Base-by-base conservation (phyloP, 208 protist species). In the Trypanosoma mega region DNA sequence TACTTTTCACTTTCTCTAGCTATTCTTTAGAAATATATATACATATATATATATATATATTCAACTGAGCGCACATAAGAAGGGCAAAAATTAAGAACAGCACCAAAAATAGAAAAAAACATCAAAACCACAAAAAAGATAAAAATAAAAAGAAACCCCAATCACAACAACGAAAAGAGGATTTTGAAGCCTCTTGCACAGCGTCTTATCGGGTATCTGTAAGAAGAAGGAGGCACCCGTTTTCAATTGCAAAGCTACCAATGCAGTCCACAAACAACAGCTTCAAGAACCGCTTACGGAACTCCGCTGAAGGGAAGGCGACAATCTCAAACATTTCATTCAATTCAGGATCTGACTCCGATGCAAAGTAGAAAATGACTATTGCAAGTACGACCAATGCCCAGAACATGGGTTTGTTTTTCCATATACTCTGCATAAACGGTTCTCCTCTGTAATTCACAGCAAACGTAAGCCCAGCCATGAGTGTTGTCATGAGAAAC, bases 391-490 rank as follows among this genome's bases (percentile, higher is more conserved):
- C 67, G 30, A 90, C 76, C 18, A 97, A 75, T 8, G 87, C 76
- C 41, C 90, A 85, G 39, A 97, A 84, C 60, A 98, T 86, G n/a
- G 87, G 84, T 46, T 77, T 86, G 68, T 98, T 98, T 57, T 94
- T 90, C 57, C 53, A 64, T 12, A 98, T 90, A 39, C 77, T 77
- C 63, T 96, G 78, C 94, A 98, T 98, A 60, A 97, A 98, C 7
- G 97, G 97, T 70, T 89, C 76, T 9, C 96, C 98, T 31, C 94
- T 88, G 79, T 99, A 99, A 76, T 99, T 99, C 26, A 98, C 90
- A 20, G 89, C 94, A 73, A 99, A 99, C 9, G 93, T 99, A 27
- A 94, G 80, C 8, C 96, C 88, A 37, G 95, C 93, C 76, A 98
- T 97, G 24, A 96, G 72, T 7, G 87, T 92, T 0, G 92, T 95